Percentiles rank a stretch among this genome's conserved stretches.
phyloP scores from a whole-genome alignment of 2,329 filamentous ascomycete genomes.

The Myriosclerotinia curreyana region DNA sequence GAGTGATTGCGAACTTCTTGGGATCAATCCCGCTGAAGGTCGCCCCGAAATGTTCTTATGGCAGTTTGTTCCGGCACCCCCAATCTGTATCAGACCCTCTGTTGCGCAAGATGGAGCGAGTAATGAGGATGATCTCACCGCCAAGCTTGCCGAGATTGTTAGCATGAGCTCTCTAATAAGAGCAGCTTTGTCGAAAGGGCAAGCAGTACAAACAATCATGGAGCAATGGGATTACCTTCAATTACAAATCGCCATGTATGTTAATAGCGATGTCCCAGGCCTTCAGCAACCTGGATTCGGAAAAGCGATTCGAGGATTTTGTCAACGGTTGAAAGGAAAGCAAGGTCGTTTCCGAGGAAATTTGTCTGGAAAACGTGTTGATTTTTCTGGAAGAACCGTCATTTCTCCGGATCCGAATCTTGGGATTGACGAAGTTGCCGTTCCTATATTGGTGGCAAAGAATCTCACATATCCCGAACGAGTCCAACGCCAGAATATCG shows the following conservation, averaged over 20 bases:
- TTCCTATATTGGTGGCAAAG: constrained; percentile 88
- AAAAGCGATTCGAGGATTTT: constrained; percentile 89
- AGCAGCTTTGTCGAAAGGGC: constrained; percentile 76
- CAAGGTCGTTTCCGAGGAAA: constrained; percentile 97
- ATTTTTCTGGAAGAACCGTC: constrained; percentile 95
- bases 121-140: constrained; percentile 94
- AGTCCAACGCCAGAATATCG: constrained; percentile 79
- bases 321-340: constrained; percentile 93
- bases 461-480: constrained; percentile 94
- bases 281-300: constrained; percentile 84
- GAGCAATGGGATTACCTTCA: constrained; percentile 98
- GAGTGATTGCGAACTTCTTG: constrained; percentile 85
- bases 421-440: constrained; percentile 87
- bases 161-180: constrained; percentile 87
- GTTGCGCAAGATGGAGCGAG: constrained; percentile 90
- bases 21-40: constrained; percentile 80
- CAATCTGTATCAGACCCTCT: constrained; percentile 89
- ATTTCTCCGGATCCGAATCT: constrained; percentile 97
- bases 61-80: constrained; percentile 92
- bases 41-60: constrained; percentile 96
- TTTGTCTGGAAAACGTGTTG: constrained; percentile 94
- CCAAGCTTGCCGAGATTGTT: constrained; percentile 94
- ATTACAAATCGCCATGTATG: constrained; percentile 93
- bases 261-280: constrained; percentile 93
- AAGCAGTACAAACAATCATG: constrained; percentile 85